Evolutionary conservation across 129 eudicot genomes (phyloP).

Genomic region (Solidago caesia): DNA sequence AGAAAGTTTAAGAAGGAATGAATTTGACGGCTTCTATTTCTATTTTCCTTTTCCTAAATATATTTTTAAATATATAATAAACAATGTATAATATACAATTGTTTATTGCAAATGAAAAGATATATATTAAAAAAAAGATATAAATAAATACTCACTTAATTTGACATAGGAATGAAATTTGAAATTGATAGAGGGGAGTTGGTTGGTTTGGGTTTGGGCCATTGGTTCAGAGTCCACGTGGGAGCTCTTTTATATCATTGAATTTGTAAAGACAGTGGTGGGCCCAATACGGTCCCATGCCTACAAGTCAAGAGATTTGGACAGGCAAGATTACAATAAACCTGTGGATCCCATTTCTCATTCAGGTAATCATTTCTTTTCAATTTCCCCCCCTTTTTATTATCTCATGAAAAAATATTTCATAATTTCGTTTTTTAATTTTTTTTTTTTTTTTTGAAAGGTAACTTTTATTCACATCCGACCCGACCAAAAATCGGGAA

Average conservation of each 20-base stretch:
- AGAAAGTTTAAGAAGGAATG: too few species aligned
- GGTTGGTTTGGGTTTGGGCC: slow-evolving; percentile 28
- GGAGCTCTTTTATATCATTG: slow-evolving; percentile 34
- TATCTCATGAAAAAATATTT: neutral
- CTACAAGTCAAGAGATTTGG: slow-evolving; percentile 37
- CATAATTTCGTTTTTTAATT: too few species aligned
- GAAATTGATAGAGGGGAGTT: slow-evolving; percentile 8
- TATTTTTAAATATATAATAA: too few species aligned
- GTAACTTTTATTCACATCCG: too few species aligned
- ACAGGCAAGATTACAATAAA: slow-evolving; percentile 34
- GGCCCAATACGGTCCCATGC: slow-evolving; percentile 7
- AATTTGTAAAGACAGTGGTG: slow-evolving; percentile 36
- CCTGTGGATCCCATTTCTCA: slow-evolving; percentile 32
- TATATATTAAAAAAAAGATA: too few species aligned
- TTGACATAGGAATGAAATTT: neutral
- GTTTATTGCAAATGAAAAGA: too few species aligned
- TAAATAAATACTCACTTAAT: too few species aligned
- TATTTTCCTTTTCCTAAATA: too few species aligned
- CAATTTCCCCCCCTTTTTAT: neutral
- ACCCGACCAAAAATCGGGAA: too few species aligned
- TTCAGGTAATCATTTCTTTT: slow-evolving; percentile 29
- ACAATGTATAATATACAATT: too few species aligned
- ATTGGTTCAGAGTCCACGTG: slow-evolving; percentile 42
- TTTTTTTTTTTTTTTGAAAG: too few species aligned
- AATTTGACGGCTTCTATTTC: too few species aligned